Evolutionary conservation across 106 monocot species (phyloP).

Genomic region (Allium cepa): DNA sequence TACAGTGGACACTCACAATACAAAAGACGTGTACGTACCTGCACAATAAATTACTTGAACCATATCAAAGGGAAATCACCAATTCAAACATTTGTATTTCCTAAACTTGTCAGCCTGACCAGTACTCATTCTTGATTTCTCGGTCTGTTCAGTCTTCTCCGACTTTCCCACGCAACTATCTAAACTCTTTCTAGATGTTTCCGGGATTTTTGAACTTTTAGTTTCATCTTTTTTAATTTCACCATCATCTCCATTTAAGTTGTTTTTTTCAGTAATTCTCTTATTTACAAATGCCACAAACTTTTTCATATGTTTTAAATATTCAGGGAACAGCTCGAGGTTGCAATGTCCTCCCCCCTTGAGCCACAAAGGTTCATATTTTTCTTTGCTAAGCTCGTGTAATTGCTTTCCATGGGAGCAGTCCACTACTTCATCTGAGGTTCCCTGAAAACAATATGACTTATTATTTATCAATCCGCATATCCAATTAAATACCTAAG

Average conservation of each 20-base stretch:
- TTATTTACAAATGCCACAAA: slow-evolving; percentile 42
- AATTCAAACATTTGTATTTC: slow-evolving; percentile 34
- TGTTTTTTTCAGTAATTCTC: slow-evolving; percentile 13
- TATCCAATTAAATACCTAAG: too few relatives aligned
- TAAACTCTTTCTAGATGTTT: slow-evolving; percentile 42
- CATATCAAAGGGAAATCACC: slow-evolving; percentile 15
- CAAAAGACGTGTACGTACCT: too few relatives aligned
- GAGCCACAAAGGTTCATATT: slow-evolving; percentile 58
- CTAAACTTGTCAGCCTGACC: slow-evolving; percentile 34
- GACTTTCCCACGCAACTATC: slow-evolving; percentile 36
- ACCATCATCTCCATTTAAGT: slow-evolving; percentile 11
- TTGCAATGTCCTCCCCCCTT: slow-evolving; percentile 64
- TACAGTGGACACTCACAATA: too few relatives aligned
- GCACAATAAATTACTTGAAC: not conserved
- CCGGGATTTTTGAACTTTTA: slow-evolving; percentile 8
- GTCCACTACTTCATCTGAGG: slow-evolving; percentile 66
- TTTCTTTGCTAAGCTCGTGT: slow-evolving; percentile 62
- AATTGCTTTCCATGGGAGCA: slow-evolving; percentile 65
- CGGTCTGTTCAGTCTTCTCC: slow-evolving; percentile 23
- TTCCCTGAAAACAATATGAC: slow-evolving; percentile 34
- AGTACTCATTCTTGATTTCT: slow-evolving; percentile 54
- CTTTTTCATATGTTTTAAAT: slow-evolving; percentile 53
- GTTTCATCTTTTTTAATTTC: slow-evolving; percentile 8
- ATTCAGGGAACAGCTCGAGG: slow-evolving; percentile 61
- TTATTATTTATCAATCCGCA: too few relatives aligned